Conservation (phyloP, 257 asterid genomes). For the Gentiana straminea region DNA sequence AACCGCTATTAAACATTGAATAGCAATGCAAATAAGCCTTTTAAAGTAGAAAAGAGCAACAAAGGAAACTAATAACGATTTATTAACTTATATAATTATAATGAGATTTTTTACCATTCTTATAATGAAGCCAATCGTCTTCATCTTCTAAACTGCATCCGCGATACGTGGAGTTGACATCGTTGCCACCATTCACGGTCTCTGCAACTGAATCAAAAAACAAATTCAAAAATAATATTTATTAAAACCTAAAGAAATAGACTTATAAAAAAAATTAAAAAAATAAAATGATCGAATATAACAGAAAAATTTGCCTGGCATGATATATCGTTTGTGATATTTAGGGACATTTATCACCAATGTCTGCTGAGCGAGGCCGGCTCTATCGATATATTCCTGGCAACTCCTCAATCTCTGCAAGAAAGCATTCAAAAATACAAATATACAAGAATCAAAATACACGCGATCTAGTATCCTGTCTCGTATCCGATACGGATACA, state of each 20-base stretch:
- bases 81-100: no score
- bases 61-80: background rate
- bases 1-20: slow-evolving; percentile 34
- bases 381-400: slow-evolving; percentile 70
- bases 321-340: slow-evolving; percentile 69
- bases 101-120: slow-evolving; percentile 34
- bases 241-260: background rate
- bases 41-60: background rate
- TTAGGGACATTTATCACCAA: slow-evolving; percentile 76
- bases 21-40: background rate
- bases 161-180: slow-evolving; percentile 43
- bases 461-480: no score
- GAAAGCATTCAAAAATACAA: slow-evolving; percentile 12
- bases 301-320: slow-evolving; percentile 48
- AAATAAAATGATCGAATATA: slow-evolving; percentile 5
- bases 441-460: background rate
- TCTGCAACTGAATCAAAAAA: slow-evolving; percentile 47
- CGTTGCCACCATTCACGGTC: slow-evolving; percentile 44
- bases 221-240: background rate
- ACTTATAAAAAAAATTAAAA: background rate
- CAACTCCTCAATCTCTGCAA: slow-evolving; percentile 74
- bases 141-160: slow-evolving; percentile 65
- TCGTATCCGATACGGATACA: no score
- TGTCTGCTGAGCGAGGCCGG: slow-evolving; percentile 88
- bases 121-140: slow-evolving; percentile 63